Base-by-base conservation (phyloP, 1,139 yeast genomes). In the Debaryomycetaceae sp. region DNA sequence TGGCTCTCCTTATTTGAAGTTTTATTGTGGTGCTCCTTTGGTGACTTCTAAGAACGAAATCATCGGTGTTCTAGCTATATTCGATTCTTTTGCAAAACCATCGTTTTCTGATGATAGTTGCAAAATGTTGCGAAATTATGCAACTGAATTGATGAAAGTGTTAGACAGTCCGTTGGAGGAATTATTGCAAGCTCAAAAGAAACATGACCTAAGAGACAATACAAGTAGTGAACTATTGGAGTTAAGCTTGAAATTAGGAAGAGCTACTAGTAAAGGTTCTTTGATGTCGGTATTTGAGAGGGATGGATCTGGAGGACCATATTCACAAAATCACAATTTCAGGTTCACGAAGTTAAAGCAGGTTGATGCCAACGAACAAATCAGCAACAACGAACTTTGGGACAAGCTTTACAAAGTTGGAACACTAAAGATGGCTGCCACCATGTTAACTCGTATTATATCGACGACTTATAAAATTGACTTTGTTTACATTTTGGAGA, bases 11-110 rank as follows among this genome's bases (percentile, higher is more conserved):
- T 66, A 67, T 49, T 76, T 84, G 41, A 69, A 65, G 46, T 83
- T 83, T 53, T 85, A 84, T 56, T 75, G 81, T 40, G 88, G 85
- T 0, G 86, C 81, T 5, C 87, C 87, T 0, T 56, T 84, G 37
- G 45, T 68, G 3, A 58, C 73, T 1, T 57, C 65, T 1, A 59
- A 66, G 14, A 70, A 71, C 2, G 66, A 70, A 17, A 66, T 69
- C 0, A 71, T 85, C 45, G 93, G 93, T 0, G 76, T 74, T 0
- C 56, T 85, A n/a, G 70, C 90, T 0, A 67, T 84, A 0, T 82
- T 80, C 62, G 88, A 82, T 56, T 61, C 78, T 0, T 67, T 63
- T 44, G 63, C 78, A 11, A 72, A 78, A 46, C 51, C 53, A 1
- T 61, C 60, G 1, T 66, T 81, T 47, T 61, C 67, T 1, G 67